phyloP scores from a whole-genome alignment of 352 stramenopile genomes.

The Phytophthora hibernalis region DNA sequence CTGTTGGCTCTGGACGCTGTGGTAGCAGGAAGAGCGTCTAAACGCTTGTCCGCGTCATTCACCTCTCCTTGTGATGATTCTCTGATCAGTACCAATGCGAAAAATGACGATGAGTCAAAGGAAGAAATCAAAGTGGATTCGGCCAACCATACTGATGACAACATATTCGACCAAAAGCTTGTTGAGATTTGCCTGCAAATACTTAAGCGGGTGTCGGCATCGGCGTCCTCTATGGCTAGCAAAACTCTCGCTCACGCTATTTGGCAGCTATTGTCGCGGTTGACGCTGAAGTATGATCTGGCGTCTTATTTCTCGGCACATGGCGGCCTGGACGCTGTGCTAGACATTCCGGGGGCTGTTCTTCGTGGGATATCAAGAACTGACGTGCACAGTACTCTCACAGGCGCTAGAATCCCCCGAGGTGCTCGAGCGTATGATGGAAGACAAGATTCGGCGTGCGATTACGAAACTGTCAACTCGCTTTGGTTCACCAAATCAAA shows the following conservation, averaged over 20 bases:
- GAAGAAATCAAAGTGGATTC: constrained; percentile 4
- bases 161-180: constrained; percentile 45
- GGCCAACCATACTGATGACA: constrained; percentile 8
- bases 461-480: constrained; percentile 80
- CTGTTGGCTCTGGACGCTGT: constrained; percentile 76
- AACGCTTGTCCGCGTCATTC: constrained; percentile 13
- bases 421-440: constrained; percentile 87
- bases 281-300: constrained; percentile 82
- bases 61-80: constrained; percentile 21
- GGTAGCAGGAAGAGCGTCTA: constrained; percentile 35
- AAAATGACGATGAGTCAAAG: constrained; percentile 24
- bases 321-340: constrained; percentile 64
- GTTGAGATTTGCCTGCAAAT: constrained; percentile 48
- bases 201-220: constrained; percentile 31
- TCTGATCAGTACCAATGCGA: constrained; percentile 15
- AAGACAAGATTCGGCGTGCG: constrained; percentile 82
- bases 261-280: constrained; percentile 71
- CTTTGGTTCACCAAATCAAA: constrained; percentile 72
- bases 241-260: constrained; percentile 64
- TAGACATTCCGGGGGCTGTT: constrained; percentile 54
- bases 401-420: constrained; percentile 84
- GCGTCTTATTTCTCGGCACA: constrained; percentile 62
- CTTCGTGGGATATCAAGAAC: constrained; percentile 78
- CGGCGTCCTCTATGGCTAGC: constrained; percentile 9
- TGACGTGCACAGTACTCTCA: constrained; percentile 74